phyloP scores from a whole-genome alignment of 495 filamentous ascomycete genomes.

The Penicillium cosmopolitanum region DNA sequence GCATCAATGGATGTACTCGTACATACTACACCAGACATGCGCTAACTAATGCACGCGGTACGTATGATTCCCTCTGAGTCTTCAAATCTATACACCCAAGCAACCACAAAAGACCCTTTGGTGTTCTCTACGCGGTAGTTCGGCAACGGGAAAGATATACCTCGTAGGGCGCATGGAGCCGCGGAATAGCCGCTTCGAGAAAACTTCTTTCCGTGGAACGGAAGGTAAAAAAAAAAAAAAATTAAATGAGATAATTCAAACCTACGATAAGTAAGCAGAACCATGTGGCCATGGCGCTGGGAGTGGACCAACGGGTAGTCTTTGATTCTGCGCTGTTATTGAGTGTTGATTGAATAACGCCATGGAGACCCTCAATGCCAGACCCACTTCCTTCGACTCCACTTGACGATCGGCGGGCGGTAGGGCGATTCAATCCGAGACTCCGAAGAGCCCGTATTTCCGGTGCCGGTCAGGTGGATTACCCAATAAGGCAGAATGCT shows the following conservation, averaged over 20 bases:
- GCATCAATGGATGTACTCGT: neutral
- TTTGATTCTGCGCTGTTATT: conserved; percentile 14
- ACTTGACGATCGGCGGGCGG: conserved; percentile 6
- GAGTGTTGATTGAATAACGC: conserved; percentile 12
- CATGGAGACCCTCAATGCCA: neutral
- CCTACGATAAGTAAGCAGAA: neutral
- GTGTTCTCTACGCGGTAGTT: neutral
- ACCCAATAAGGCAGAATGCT: conserved; percentile 21
- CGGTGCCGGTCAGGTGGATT: conserved; percentile 15
- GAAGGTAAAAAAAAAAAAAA: conserved; percentile 4
- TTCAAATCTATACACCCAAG: neutral
- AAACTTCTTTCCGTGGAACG: neutral
- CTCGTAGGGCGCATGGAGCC: conserved; percentile 1
- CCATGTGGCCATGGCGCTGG: conserved; percentile 18
- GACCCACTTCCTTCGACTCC: neutral
- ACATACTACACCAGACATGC: neutral
- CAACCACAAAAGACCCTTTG: neutral
- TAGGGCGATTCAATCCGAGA: conserved; percentile 9
- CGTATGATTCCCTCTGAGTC: neutral
- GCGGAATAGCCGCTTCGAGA: conserved; percentile 5
- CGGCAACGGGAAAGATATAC: neutral
- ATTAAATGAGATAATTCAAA: conserved; percentile 7
- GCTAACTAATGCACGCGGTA: too few species aligned
- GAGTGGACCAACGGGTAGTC: conserved; percentile 13
- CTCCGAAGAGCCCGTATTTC: conserved; percentile 22